These are phyloP conservation scores for Phytophthora foliorum DNA, from an alignment of 352 stramenopile genomes.

Conservation along the genomic window DNA sequence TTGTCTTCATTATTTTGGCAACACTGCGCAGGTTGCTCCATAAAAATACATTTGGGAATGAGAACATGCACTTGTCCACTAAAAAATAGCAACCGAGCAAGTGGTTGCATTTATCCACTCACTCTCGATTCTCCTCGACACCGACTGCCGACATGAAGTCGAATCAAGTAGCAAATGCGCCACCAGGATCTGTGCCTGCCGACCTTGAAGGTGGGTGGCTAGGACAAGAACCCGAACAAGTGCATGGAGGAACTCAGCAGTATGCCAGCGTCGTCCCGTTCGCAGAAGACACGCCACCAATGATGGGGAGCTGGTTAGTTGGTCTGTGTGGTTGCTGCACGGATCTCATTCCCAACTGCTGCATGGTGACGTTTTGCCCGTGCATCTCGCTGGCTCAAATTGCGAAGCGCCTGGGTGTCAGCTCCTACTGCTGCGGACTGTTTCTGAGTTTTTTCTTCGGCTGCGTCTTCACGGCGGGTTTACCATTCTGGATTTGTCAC, in stretches of 20 bases:
- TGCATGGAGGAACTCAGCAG: conserved; percentile 20
- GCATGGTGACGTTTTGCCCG: conserved; percentile 48
- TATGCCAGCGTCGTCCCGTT: conserved; percentile 34
- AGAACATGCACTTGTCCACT: not conserved
- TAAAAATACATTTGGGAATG: conserved; percentile 30
- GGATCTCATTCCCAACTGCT: conserved; percentile 48
- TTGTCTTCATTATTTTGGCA: conserved; percentile 1
- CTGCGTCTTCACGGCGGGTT: conserved; percentile 20
- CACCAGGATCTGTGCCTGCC: conserved; percentile 20
- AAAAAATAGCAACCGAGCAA: conserved; percentile 35
- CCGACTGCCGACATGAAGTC: conserved; percentile 14
- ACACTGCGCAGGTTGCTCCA: not conserved
- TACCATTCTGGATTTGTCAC: conserved; percentile 44
- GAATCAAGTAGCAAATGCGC: conserved; percentile 23
- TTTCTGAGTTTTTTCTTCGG: conserved; percentile 24
- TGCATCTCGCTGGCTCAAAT: conserved; percentile 52
- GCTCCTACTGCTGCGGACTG: conserved; percentile 31
- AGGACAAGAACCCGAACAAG: conserved; percentile 15
- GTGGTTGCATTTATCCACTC: conserved; percentile 26
- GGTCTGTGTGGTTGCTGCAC: conserved; percentile 39
- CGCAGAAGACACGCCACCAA: conserved; percentile 25
- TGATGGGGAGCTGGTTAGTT: conserved; percentile 37
- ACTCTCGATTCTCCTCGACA: not conserved
- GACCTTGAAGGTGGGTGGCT: conserved; percentile 37
- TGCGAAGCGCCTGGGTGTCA: conserved; percentile 38